Evolutionary conservation across 306 rosid genomes (phyloP), one percentile per base, ranked within the genome.

Genomic region (Dalbergia cultrata): DNA sequence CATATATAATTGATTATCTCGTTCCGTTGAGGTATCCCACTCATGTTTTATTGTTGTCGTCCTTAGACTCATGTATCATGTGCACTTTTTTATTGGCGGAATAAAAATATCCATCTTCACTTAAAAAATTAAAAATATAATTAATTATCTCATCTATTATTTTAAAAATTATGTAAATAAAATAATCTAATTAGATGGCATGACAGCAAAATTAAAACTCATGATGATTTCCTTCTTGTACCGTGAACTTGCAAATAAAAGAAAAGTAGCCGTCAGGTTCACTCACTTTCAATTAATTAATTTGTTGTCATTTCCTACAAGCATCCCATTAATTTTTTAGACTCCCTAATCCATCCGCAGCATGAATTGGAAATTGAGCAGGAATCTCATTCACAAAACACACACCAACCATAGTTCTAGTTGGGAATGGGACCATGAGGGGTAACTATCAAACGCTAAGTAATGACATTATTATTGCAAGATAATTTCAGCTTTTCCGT

Each of bases 261-360:
- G 77, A 11, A 74, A 43, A 60, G 26, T 22, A 74, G 45, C 26
- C 5, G 12, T 44, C 3, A 14, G 7, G 11, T 22, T 75, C 68
- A 13, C 50, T 59, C 78, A 74, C 26, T 60, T 13, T 74, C 58
- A 68, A 9, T 41, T 62, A 17, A 66, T 41, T 18, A 17, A 41
- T 49, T 45, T 6, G 19, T 22, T 12, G 39, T 45, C 37, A 19
- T 13, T 68, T 65, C 66, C n/a, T 16, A 3, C 10, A 13, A 26
- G 61, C 22, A 4, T 4, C 31, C 43, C 26, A 49, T 26, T n/a
- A n/a, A n/a, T n/a, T 31, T 22, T 31, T 49, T n/a, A 75, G 59
- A 44, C 68, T 58, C 68, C 70, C 82, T n/a, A 78, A 78, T 33
- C 47, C 61, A 11, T 68, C 82, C 58, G 47, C 65, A 52, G 41